Conservation (phyloP, 768 basidiomycete genomes). For the Lepiota brunneoincarnata region DNA sequence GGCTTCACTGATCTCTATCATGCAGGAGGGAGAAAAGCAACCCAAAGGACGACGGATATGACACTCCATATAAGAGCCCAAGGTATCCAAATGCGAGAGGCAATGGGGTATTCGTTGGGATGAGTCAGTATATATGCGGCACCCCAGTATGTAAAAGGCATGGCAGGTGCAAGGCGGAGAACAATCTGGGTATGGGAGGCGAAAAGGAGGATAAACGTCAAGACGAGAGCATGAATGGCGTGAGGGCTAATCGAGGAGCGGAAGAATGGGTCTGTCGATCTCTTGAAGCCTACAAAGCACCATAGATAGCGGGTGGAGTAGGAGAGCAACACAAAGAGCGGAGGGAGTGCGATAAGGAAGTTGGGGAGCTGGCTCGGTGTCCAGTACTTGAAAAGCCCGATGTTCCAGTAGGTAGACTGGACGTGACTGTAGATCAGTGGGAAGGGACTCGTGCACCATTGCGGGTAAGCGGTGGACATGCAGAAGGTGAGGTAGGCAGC, state of each 20-base stretch:
- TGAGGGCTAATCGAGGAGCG: constrained; percentile 55
- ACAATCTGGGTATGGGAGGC: constrained; percentile 86
- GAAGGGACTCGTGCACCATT: constrained; percentile 63
- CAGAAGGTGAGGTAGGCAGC: constrained; percentile 72
- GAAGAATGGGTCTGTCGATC: constrained; percentile 5
- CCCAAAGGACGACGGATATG: constrained; percentile 74
- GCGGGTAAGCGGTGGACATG: constrained; percentile 16
- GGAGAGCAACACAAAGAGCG: constrained; percentile 49
- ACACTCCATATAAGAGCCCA: constrained; percentile 83
- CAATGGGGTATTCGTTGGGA: neutral
- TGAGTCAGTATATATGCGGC: constrained; percentile 53
- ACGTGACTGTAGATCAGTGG: constrained; percentile 83
- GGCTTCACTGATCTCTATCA: constrained; percentile 25
- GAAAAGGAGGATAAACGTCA: constrained; percentile 66
- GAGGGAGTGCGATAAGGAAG: constrained; percentile 75
- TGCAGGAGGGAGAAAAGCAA: constrained; percentile 88
- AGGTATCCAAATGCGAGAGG: constrained; percentile 51
- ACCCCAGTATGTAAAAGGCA: constrained; percentile 86
- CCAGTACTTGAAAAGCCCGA: constrained; percentile 88
- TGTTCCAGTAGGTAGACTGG: constrained; percentile 84
- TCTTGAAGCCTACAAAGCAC: constrained; percentile 7
- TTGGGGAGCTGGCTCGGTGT: constrained; percentile 81
- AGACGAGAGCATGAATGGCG: constrained; percentile 66
- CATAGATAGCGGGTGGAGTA: constrained; percentile 36
- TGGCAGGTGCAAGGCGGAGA: constrained; percentile 69